A percentile compares a stretch with the other conserved stretches of the same genome.
These are phyloP conservation scores for Nannochloropsis salina DNA, from an alignment of 108 stramenopile species.

Conservation along the genomic window DNA sequence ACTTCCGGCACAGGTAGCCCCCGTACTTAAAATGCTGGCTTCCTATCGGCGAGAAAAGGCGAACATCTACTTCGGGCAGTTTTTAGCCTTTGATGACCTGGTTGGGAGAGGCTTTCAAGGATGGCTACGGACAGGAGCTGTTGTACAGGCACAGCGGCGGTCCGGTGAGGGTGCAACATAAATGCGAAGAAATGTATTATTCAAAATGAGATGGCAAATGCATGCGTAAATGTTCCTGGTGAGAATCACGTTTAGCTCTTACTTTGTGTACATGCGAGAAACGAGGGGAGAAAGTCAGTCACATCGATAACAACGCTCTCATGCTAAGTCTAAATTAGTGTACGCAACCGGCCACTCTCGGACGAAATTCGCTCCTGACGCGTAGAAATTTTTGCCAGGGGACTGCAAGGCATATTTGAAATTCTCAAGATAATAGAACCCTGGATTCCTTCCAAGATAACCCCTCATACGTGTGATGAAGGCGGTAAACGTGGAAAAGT, in stretches of 20 bases:
- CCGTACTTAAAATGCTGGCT: slow-evolving; percentile 36
- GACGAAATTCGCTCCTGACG: neutral
- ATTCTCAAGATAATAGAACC: neutral
- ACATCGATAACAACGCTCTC: too few relatives aligned
- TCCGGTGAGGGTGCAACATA: neutral
- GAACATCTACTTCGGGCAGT: slow-evolving; percentile 44
- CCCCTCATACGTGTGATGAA: slow-evolving; percentile 80
- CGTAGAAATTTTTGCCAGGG: neutral
- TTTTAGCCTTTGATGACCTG: slow-evolving; percentile 24
- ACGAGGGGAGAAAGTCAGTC: too few relatives aligned
- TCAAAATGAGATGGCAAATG: too few relatives aligned
- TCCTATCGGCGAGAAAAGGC: slow-evolving; percentile 35
- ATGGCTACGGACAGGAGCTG: neutral
- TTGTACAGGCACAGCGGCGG: slow-evolving; percentile 7
- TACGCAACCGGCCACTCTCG: neutral
- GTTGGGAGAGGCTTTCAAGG: neutral
- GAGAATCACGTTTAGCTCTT: too few relatives aligned
- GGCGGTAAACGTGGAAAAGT: slow-evolving; percentile 83
- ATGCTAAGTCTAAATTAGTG: neutral
- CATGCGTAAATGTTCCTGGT: too few relatives aligned
- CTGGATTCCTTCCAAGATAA: slow-evolving; percentile 57
- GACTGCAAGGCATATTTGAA: slow-evolving; percentile 8
- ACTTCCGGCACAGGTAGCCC: neutral
- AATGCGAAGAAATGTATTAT: too few relatives aligned
- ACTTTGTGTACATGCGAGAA: too few relatives aligned